Evolutionary conservation across 495 filamentous ascomycete genomes (phyloP).

Genomic region (Rhizodiscina lignyota): DNA sequence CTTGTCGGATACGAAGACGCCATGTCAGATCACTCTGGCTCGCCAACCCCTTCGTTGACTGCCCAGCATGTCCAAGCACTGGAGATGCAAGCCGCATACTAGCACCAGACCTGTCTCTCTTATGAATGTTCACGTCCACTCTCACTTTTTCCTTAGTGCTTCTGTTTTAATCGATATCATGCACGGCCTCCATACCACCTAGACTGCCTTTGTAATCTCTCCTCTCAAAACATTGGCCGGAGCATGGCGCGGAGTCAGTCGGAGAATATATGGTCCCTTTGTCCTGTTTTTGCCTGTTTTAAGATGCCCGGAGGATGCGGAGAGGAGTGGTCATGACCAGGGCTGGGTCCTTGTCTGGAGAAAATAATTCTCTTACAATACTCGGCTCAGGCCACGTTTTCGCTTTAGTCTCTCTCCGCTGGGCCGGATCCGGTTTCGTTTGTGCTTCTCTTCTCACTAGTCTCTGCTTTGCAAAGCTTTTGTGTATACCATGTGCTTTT

Average conservation of each 20-base stretch:
- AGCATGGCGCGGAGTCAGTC: constrained; percentile 1
- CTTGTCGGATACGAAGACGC: constrained; percentile 86
- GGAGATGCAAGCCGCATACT: constrained; percentile 22
- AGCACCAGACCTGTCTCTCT: not conserved
- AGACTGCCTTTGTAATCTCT: not conserved
- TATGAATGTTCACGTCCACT: not conserved
- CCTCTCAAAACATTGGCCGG: not conserved
- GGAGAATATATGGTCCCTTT: too few species aligned
- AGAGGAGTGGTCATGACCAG: too few species aligned
- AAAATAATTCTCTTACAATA: too few species aligned
- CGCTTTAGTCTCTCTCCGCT: too few species aligned
- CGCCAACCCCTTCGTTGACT: constrained; percentile 17
- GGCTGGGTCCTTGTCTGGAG: too few species aligned
- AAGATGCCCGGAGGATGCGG: too few species aligned
- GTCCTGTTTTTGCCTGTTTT: too few species aligned
- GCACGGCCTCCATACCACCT: not conserved
- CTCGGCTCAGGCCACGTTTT: too few species aligned
- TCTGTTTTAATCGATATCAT: not conserved
- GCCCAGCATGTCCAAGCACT: constrained; percentile 14
- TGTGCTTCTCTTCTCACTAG: too few species aligned
- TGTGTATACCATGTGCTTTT: too few species aligned
- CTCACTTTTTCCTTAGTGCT: not conserved
- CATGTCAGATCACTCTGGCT: constrained; percentile 18
- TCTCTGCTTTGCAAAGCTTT: too few species aligned
- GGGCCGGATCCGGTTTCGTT: too few species aligned